Conservation (phyloP, 116 monocot species). For the Iris pallida region DNA sequence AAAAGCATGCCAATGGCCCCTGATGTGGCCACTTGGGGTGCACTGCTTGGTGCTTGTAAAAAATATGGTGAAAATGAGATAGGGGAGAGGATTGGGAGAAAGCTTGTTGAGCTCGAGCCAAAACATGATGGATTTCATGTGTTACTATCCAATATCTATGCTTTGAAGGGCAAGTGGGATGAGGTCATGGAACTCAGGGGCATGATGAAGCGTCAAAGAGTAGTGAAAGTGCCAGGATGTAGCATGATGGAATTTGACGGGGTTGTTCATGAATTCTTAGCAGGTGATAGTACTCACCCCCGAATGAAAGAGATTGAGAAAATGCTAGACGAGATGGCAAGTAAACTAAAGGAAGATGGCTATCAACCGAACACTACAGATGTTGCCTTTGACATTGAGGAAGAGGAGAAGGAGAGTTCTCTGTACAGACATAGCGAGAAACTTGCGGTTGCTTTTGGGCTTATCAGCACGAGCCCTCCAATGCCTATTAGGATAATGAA, state of each 20-base stretch:
- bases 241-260: conserved; percentile 42
- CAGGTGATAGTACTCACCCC: conserved; percentile 40
- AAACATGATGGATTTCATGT: conserved; percentile 22
- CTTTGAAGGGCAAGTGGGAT: conserved; percentile 18
- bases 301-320: conserved; percentile 28
- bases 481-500: conserved; percentile 42
- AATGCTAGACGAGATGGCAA: conserved; percentile 37
- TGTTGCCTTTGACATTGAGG: conserved; percentile 44
- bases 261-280: conserved; percentile 40
- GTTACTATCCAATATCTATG: conserved; percentile 23
- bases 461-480: conserved; percentile 29
- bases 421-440: conserved; percentile 46
- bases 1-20: conserved; percentile 43
- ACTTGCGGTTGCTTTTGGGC: conserved; percentile 50
- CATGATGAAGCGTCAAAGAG: conserved; percentile 10
- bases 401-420: conserved; percentile 45
- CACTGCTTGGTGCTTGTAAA: conserved; percentile 48
- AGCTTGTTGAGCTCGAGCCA: conserved; percentile 44
- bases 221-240: conserved; percentile 18
- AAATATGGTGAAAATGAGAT: conserved; percentile 37
- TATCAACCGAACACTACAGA: conserved; percentile 35
- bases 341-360: conserved; percentile 35
- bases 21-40: conserved; percentile 57
- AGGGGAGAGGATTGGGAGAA: conserved; percentile 49
- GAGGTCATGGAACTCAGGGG: conserved; percentile 14